phyloP scores from a whole-genome alignment of 164 flowering plant genomes.

The Paratinospora sagittata region DNA sequence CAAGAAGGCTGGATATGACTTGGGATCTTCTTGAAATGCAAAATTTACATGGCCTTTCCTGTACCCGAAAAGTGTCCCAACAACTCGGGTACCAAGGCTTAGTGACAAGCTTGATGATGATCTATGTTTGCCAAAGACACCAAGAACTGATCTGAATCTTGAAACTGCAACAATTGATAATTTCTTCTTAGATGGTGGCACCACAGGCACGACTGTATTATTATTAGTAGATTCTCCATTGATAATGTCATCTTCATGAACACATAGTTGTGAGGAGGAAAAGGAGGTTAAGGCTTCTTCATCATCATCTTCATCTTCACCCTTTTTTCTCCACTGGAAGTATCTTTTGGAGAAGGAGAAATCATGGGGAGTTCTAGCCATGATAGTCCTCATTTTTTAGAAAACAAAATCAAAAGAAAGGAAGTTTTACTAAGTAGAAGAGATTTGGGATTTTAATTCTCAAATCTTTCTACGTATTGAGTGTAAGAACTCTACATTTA shows the following conservation, averaged over 20 bases:
- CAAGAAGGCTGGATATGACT: slow-evolving; percentile 48
- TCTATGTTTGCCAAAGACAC: slow-evolving; percentile 31
- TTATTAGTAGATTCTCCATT: not conserved
- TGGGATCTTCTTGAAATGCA: slow-evolving; percentile 71
- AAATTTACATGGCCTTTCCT: slow-evolving; percentile 77
- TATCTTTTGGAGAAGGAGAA: slow-evolving; percentile 77
- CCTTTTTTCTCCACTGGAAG: slow-evolving; percentile 54
- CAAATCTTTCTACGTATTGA: no score
- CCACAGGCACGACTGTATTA: not conserved
- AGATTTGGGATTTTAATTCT: no score
- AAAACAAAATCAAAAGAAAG: no score
- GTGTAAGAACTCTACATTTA: no score
- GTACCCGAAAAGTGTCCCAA: slow-evolving; percentile 81
- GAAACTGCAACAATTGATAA: slow-evolving; percentile 25
- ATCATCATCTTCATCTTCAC: slow-evolving; percentile 32
- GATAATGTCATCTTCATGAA: slow-evolving; percentile 4
- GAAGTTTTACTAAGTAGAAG: no score
- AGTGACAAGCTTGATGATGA: slow-evolving; percentile 15
- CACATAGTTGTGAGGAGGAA: slow-evolving; percentile 24
- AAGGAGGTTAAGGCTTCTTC: slow-evolving; percentile 30
- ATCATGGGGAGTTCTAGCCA: not conserved
- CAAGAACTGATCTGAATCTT: slow-evolving; percentile 47
- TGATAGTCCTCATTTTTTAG: not conserved
- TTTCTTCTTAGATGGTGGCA: slow-evolving; percentile 30
- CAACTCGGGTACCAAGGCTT: slow-evolving; percentile 40